A percentile compares a stretch with the other conserved stretches of the same genome.
Evolutionary conservation across 2,329 filamentous ascomycete genomes (phyloP).

Genomic region (Monilinia vaccinii-corymbosi): DNA sequence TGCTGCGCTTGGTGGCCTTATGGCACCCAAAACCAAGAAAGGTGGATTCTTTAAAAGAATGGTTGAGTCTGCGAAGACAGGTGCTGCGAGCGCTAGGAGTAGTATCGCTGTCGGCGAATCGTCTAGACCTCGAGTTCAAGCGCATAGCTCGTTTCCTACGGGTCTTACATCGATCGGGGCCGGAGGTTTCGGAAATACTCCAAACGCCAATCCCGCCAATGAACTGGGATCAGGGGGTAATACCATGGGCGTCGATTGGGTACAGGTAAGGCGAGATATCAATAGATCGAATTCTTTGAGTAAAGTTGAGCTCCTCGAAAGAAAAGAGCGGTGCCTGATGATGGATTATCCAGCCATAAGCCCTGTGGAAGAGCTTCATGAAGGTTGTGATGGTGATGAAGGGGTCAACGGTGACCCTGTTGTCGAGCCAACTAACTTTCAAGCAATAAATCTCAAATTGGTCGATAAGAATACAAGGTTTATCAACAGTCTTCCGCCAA

Average conservation of each 20-base stretch:
- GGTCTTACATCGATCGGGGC: constrained; percentile 40
- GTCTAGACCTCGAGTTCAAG: constrained; percentile 29
- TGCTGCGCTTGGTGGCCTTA: constrained; percentile 68
- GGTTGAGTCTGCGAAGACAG: constrained; percentile 86
- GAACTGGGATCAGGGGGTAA: constrained; percentile 59
- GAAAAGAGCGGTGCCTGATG: constrained; percentile 87
- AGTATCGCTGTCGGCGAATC: constrained; percentile 62
- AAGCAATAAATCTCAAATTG: constrained; percentile 66
- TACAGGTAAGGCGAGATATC: constrained; percentile 92
- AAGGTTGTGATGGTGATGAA: constrained; percentile 82
- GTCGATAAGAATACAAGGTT: constrained; percentile 97
- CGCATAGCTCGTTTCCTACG: constrained; percentile 19
- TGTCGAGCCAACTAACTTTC: constrained; percentile 73
- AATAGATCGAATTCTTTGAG: constrained; percentile 92
- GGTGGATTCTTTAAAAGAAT: constrained; percentile 94
- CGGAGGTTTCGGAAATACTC: constrained; percentile 35
- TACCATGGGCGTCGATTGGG: constrained; percentile 64
- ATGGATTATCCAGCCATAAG: constrained; percentile 83
- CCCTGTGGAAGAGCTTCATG: constrained; percentile 80
- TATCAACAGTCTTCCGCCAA: constrained; percentile 70
- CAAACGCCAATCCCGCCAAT: constrained; percentile 42
- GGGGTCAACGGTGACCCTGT: constrained; percentile 76
- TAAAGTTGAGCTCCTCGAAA: constrained; percentile 74
- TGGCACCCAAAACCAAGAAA: constrained; percentile 68
- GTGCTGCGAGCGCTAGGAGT: constrained; percentile 79